A percentile compares a stretch with the other conserved stretches of the same genome.
Evolutionary conservation across 2,329 filamentous ascomycete genomes (phyloP).

Genomic region (Neophaeococcomyces mojaviensis): DNA sequence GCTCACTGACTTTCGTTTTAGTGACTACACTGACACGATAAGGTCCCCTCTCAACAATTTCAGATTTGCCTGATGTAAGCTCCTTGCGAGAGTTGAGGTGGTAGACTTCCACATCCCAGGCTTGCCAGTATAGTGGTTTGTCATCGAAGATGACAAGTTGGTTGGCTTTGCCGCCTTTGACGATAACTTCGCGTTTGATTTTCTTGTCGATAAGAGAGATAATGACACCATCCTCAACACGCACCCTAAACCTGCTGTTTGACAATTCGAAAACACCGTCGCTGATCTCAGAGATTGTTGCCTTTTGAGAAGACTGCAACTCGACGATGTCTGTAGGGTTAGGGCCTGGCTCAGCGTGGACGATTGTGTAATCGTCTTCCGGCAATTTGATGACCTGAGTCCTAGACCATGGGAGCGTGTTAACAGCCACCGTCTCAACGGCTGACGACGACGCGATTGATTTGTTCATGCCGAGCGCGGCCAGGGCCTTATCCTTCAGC

Average conservation of each 20-base stretch:
- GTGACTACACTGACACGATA: slow-evolving; percentile 77
- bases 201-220: slow-evolving; percentile 73
- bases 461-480: slow-evolving; percentile 56
- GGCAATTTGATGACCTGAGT: slow-evolving; percentile 54
- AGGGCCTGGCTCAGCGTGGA: slow-evolving; percentile 41
- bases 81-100: slow-evolving; percentile 81
- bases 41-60: slow-evolving; percentile 62
- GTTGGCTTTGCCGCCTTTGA: slow-evolving; percentile 67
- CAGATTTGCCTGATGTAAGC: slow-evolving; percentile 60
- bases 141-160: slow-evolving; percentile 94
- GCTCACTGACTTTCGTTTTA: slow-evolving; percentile 76
- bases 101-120: slow-evolving; percentile 96
- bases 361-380: slow-evolving; percentile 34
- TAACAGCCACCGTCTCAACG: slow-evolving; percentile 57
- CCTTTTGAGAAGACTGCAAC: slow-evolving; percentile 25
- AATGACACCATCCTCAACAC: slow-evolving; percentile 68
- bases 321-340: slow-evolving; percentile 29
- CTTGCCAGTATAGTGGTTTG: slow-evolving; percentile 95
- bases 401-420: slow-evolving; percentile 81
- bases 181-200: slow-evolving; percentile 68
- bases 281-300: slow-evolving; percentile 43
- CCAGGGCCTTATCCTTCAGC: slow-evolving; percentile 62
- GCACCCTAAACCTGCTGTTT: slow-evolving; percentile 68
- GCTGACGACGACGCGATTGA: slow-evolving; percentile 33
- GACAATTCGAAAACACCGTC: slow-evolving; percentile 66